Evolutionary conservation across 306 rosid species (phyloP), one percentile per base, ranked within the genome.

Genomic region (Cucurbita argyrosperma): DNA sequence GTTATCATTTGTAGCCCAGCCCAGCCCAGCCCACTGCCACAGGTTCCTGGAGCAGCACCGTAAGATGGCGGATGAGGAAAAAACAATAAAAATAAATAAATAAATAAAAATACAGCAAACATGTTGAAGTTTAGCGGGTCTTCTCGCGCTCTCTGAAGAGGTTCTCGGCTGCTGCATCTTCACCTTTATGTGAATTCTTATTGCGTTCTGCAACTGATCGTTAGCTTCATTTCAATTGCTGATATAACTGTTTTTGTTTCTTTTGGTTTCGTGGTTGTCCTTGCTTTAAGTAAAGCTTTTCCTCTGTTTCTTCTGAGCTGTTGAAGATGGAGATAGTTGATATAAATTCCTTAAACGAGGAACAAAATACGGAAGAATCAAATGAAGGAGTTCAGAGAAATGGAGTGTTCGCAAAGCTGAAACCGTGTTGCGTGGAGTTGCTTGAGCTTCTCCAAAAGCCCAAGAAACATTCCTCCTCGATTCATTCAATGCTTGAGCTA

Each of bases 361-460:
- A 14, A 26, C 77, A 39, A 50, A 75, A 47, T 19, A 78, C 35
- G 10, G 67, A 37, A 63, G 81, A 47, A n/a, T 78, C 53, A 11
- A 65, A 18, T 69, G 66, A 15, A 4, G 82, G 77, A 46, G 66
- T 60, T 53, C 76, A 46, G 16, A 71, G 67, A 79, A 86, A 64
- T 82, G 30, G 37, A 51, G 82, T 85, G 71, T 94, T 94, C 54
- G 79, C 74, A 42, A 79, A 80, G 82, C 83, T 94, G 11, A 89
- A 89, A 74, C 80, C 85, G 11, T 59, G 75, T 79, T 84, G 96
- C 35, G 47, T 89, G 65, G 84, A 90, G 64, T 95, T 94, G 84
- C 86, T 94, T 19, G 79, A 84, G 82, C 94, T 94, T 70, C 67
- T 86, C 76, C 92, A 77, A 49, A 84, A 58, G 78, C 94, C 97